These are phyloP conservation scores for Saccharomyces kudriavzevii DNA, from an alignment of 805 yeast species.

Conservation along the genomic window DNA sequence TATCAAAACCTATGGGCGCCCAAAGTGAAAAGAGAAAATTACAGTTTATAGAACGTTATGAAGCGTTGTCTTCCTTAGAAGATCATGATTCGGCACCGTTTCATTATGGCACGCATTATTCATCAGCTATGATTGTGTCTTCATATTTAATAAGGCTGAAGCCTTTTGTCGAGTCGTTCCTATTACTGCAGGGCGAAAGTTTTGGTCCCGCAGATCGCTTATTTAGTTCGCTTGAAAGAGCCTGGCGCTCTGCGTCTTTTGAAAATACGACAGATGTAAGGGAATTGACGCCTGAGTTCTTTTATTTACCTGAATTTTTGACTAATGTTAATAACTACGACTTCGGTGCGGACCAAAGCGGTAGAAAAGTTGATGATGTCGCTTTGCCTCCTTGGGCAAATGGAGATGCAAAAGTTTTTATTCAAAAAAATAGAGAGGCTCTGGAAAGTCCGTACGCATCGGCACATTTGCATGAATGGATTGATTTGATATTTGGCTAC, in stretches of 20 bases:
- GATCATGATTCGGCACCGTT: conserved; percentile 64
- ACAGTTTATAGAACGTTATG: conserved; percentile 63
- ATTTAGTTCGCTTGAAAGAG: conserved; percentile 63
- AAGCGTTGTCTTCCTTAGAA: conserved; percentile 54
- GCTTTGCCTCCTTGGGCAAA: conserved; percentile 78
- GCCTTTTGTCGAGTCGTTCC: conserved; percentile 75
- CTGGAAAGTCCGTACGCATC: conserved; percentile 78
- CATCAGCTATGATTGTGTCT: conserved; percentile 88
- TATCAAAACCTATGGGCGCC: conserved; percentile 89
- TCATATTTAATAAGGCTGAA: conserved; percentile 67
- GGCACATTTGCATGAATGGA: conserved; percentile 70
- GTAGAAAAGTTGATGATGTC: conserved; percentile 50
- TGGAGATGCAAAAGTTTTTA: conserved; percentile 64
- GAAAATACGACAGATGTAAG: conserved; percentile 84
- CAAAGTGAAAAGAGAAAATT: conserved; percentile 53
- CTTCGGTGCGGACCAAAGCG: conserved; percentile 63
- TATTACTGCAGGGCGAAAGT: conserved; percentile 75
- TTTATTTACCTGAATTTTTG: conserved; percentile 71
- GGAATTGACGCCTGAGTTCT: conserved; percentile 82
- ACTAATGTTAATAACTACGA: conserved; percentile 56
- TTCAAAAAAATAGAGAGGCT: conserved; percentile 72
- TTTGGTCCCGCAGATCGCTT: conserved; percentile 85
- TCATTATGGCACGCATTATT: conserved; percentile 89
- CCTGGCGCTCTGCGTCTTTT: conserved; percentile 72
- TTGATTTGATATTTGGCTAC: conserved; percentile 73